phyloP scores from a whole-genome alignment of 495 filamentous ascomycete genomes.

The Penicillium salamii region DNA sequence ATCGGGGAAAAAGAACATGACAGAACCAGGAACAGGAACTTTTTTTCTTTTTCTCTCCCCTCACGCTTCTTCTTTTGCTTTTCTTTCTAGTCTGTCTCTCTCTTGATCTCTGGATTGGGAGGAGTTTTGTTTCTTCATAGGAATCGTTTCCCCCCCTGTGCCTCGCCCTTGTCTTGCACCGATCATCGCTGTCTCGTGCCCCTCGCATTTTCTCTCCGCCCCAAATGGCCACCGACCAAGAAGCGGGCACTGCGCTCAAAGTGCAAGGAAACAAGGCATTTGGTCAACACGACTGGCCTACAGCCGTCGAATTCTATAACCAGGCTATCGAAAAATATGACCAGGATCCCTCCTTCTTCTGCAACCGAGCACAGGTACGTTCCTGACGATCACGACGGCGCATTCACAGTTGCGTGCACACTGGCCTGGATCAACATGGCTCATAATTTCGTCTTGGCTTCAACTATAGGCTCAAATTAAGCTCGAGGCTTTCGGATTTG shows the following conservation, averaged over 20 bases:
- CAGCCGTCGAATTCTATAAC: constrained; percentile 80
- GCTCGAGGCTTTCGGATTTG: constrained; percentile 89
- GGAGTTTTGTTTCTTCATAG: constrained; percentile 14
- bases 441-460: neutral
- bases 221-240: constrained; percentile 52
- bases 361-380: constrained; percentile 88
- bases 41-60: neutral
- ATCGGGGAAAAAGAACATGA: constrained; percentile 27
- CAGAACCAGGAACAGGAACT: constrained; percentile 18
- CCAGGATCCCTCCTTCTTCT: constrained; percentile 83
- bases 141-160: no score
- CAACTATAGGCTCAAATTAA: constrained; percentile 78
- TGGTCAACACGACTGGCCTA: constrained; percentile 79
- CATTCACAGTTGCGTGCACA: neutral
- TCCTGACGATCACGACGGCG: constrained; percentile 4
- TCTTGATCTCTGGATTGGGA: constrained; percentile 14
- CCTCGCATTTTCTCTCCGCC: constrained; percentile 20
- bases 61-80: neutral
- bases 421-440: neutral
- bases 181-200: constrained; percentile 35
- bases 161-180: constrained; percentile 11
- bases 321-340: constrained; percentile 86
- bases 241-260: constrained; percentile 79
- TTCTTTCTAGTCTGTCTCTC: constrained; percentile 1
- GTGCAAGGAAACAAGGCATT: constrained; percentile 94